Conservation (phyloP, 345 rosid species). For the Bruguiera parviflora region DNA sequence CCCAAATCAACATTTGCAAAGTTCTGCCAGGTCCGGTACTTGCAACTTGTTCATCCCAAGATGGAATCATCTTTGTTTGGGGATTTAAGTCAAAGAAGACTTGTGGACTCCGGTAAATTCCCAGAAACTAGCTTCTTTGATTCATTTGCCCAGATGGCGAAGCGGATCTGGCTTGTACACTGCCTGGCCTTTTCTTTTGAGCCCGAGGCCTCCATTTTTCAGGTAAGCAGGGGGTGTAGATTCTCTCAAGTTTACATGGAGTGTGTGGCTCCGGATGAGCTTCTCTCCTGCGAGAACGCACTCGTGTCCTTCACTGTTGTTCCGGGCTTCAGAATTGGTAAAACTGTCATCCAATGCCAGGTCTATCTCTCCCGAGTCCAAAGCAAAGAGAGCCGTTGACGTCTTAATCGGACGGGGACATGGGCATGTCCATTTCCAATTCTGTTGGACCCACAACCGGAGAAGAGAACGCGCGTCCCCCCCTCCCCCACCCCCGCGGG, state of each 20-base stretch:
- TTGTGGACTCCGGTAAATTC: slow-evolving; percentile 43
- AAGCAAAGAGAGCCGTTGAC: slow-evolving; percentile 14
- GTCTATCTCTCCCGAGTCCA: slow-evolving; percentile 56
- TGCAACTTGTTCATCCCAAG: slow-evolving; percentile 64
- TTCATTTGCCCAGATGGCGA: slow-evolving; percentile 70
- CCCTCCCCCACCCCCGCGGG: no score
- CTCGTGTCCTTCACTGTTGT: slow-evolving; percentile 68
- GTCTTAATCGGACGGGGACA: no score
- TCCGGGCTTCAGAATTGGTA: slow-evolving; percentile 86
- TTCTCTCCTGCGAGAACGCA: slow-evolving; percentile 12
- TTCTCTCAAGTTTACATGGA: slow-evolving; percentile 92
- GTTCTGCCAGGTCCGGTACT: slow-evolving; percentile 62
- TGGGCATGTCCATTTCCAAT: no score
- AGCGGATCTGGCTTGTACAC: slow-evolving; percentile 78
- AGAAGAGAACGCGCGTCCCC: neutral
- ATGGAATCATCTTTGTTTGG: slow-evolving; percentile 78
- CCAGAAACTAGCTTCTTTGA: slow-evolving; percentile 54
- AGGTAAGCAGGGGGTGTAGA: slow-evolving; percentile 47
- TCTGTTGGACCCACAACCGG: neutral
- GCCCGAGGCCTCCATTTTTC: slow-evolving; percentile 63
- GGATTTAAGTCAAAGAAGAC: slow-evolving; percentile 47
- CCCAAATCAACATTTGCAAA: slow-evolving; percentile 61
- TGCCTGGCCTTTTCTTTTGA: slow-evolving; percentile 74
- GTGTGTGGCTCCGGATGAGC: slow-evolving; percentile 54
- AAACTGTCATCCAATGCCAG: slow-evolving; percentile 60